These are phyloP conservation scores for Elongisporangium senticosum DNA, from an alignment of 352 stramenopile genomes.

Conservation along the genomic window DNA sequence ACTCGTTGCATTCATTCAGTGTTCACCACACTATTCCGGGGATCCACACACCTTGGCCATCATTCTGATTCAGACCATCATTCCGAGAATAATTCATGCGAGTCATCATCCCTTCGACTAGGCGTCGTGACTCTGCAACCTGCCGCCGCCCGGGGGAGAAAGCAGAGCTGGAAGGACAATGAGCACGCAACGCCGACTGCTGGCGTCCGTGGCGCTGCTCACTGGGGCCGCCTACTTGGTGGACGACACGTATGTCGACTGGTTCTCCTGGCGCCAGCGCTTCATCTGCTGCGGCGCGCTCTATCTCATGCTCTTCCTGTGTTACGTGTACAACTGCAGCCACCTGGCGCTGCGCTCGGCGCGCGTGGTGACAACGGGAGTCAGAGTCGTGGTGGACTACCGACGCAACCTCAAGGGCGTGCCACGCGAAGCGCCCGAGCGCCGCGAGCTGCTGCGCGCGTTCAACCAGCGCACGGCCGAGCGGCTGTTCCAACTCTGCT, in stretches of 20 bases:
- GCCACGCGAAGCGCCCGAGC: conserved; percentile 35
- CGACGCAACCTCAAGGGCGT: conserved; percentile 40
- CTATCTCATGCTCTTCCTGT: background rate
- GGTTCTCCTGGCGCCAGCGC: background rate
- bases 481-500: conserved; percentile 88
- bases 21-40: too few relatives aligned
- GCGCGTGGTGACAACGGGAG: conserved; percentile 45
- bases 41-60: too few relatives aligned
- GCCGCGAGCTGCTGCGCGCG: conserved; percentile 45
- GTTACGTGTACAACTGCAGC: conserved; percentile 13
- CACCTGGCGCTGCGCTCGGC: conserved; percentile 58
- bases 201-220: conserved; percentile 20
- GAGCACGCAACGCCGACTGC: conserved; percentile 1
- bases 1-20: too few relatives aligned
- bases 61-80: too few relatives aligned
- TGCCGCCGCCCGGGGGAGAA: too few relatives aligned
- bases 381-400: conserved; percentile 48
- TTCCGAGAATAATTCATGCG: too few relatives aligned
- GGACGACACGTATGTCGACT: conserved; percentile 40
- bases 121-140: too few relatives aligned
- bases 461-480: conserved; percentile 83
- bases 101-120: too few relatives aligned
- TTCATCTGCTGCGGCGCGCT: background rate
- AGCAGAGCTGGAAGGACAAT: background rate
- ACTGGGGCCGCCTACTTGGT: conserved; percentile 26